A percentile compares a stretch with the other conserved stretches of the same genome.
These are phyloP conservation scores for Ramaria sp. DNA, from an alignment of 768 basidiomycete genomes.

Conservation along the genomic window DNA sequence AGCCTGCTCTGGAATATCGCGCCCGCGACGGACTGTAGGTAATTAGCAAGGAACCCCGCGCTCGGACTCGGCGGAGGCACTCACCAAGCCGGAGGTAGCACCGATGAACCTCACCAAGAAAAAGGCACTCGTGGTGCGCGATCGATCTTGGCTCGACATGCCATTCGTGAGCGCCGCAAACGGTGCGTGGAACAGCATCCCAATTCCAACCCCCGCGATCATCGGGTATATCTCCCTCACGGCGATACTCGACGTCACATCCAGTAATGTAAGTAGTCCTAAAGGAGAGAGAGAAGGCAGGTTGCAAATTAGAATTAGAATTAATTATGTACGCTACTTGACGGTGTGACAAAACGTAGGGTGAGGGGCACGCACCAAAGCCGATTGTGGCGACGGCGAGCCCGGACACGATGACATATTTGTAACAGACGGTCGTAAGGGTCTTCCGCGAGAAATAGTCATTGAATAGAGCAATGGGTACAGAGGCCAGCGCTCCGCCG, in stretches of 20 bases:
- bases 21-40: slow-evolving; percentile 57
- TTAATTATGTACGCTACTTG: too few relatives aligned
- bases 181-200: slow-evolving; percentile 79
- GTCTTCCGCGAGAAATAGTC: slow-evolving; percentile 50
- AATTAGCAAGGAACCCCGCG: slow-evolving; percentile 3
- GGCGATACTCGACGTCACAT: slow-evolving; percentile 36
- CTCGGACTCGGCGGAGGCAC: slow-evolving; percentile 14
- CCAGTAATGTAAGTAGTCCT: slow-evolving; percentile 61
- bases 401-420: slow-evolving; percentile 51
- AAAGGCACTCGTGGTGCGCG: slow-evolving; percentile 76
- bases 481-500: slow-evolving; percentile 74
- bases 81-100: slow-evolving; percentile 69
- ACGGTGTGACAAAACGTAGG: too few relatives aligned
- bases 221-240: slow-evolving; percentile 51
- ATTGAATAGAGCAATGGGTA: slow-evolving; percentile 81
- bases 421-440: slow-evolving; percentile 52
- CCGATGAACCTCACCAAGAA: slow-evolving; percentile 84
- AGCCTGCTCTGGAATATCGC: slow-evolving; percentile 56
- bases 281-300: background rate
- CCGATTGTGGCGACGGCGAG: slow-evolving; percentile 57
- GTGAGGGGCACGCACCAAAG: slow-evolving; percentile 55
- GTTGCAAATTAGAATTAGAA: too few relatives aligned
- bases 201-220: slow-evolving; percentile 66
- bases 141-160: slow-evolving; percentile 54
- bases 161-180: slow-evolving; percentile 70